Base-by-base conservation (phyloP, 805 yeast genomes). In the Ogataea henricii region DNA sequence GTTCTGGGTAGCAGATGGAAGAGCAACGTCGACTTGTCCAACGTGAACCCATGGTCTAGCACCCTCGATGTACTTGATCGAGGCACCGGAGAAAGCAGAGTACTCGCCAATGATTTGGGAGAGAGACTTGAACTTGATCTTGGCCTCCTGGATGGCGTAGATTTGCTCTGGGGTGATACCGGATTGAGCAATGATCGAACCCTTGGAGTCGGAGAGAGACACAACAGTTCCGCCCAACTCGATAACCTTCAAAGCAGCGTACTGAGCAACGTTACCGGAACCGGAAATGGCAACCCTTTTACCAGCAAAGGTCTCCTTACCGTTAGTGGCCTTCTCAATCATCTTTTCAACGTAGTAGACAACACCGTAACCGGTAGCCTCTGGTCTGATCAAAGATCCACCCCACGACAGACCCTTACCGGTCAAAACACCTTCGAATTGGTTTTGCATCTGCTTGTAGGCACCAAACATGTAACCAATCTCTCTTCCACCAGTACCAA, bases 351-450 rank as follows among this genome's bases (percentile, higher is more conserved):
- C 95, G 79, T 88, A 92, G 85, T 92, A 92, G 57, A 92, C 92
- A 51, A 88, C 77, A 76, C 99, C 99, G 80, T 85, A 92, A 73
- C 99, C 99, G 55, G 99, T 92, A 58, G 99, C 99, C 82, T 92
- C 99, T 58, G 98, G 97, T 76, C 99, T 87, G 76, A 92, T 91
- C 70, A 92, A 80, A 64, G 98, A 92, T 66, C 98, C 99, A 81
- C 99, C 99, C 97, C 97, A 94, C 70, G 86, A 76, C 67, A 91
- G 79, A 66, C 97, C 97, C 79, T 92, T 92, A 74, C 99, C 99
- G 69, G 99, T 92, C 63, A 92, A 80, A 45, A 92, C 95, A 81
- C 98, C 98, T 71, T 92, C 92, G 85, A 90, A 92, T 67, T 83
- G 78, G 85, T 92, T 92, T 74, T 81, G 85, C 83, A 80, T 79